These are phyloP conservation scores for Daldinia concentrica DNA, from an alignment of 495 filamentous ascomycete genomes.

Conservation along the genomic window DNA sequence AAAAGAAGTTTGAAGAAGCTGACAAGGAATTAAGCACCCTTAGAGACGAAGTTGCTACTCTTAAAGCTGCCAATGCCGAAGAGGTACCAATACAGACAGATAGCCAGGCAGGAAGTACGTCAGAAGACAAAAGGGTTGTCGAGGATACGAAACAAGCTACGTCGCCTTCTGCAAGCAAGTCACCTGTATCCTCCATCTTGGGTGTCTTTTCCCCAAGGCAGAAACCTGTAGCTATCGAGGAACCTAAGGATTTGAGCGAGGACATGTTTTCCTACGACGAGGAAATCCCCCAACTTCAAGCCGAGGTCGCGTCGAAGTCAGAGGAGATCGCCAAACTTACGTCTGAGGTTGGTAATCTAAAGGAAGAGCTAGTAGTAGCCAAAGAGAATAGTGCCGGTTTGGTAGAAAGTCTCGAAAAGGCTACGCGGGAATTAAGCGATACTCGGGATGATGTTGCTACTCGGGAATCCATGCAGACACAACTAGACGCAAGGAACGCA, in stretches of 20 bases:
- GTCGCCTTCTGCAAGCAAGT: conserved; percentile 47
- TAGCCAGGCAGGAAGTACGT: conserved; percentile 1
- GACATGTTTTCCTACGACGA: conserved; percentile 89
- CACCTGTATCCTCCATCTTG: conserved; percentile 51
- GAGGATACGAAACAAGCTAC: conserved; percentile 21
- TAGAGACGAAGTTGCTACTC: conserved; percentile 52
- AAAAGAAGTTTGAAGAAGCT: conserved; percentile 75
- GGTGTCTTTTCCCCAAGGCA: conserved; percentile 60
- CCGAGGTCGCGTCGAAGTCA: conserved; percentile 63
- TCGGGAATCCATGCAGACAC: conserved; percentile 57
- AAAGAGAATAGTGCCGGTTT: conserved; percentile 73
- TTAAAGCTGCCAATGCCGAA: conserved; percentile 39
- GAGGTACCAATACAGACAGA: conserved; percentile 24
- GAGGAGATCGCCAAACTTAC: conserved; percentile 53
- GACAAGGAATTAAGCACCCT: conserved; percentile 69
- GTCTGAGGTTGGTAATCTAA: conserved; percentile 49
- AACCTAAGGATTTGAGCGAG: conserved; percentile 62
- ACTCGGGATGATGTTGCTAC: conserved; percentile 66
- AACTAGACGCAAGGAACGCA: conserved; percentile 58
- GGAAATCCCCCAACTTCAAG: conserved; percentile 72
- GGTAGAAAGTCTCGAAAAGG: conserved; percentile 68
- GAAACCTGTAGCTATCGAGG: conserved; percentile 50
- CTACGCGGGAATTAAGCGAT: conserved; percentile 66
- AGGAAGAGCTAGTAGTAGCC: conserved; percentile 56
- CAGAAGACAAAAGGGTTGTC: conserved; percentile 23